phyloP scores from a whole-genome alignment of 225 moss, liverwort and hornwort species.

The Polytrichum commune region DNA sequence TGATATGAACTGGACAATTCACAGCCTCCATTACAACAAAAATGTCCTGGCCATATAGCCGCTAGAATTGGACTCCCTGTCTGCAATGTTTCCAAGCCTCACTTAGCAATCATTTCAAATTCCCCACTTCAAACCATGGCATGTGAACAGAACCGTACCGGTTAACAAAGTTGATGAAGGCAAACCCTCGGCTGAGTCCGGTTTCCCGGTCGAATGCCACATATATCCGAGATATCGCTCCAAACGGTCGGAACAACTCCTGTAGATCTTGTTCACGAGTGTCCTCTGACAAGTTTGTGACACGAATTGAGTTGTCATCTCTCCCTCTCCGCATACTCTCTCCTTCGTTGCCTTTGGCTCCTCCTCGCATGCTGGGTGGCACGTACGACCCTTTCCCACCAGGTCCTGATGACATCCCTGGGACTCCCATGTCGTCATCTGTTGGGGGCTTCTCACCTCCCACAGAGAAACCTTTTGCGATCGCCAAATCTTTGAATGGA shows the following conservation, averaged over 20 bases:
- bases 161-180: constrained; percentile 95
- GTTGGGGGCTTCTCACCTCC: constrained; percentile 51
- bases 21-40: too few relatives aligned
- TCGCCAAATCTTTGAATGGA: constrained; percentile 58
- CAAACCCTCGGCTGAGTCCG: constrained; percentile 87
- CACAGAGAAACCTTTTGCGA: constrained; percentile 32
- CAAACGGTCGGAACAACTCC: constrained; percentile 92
- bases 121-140: too few relatives aligned
- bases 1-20: too few relatives aligned
- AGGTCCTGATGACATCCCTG: constrained; percentile 33
- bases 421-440: constrained; percentile 61
- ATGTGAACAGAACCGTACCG: constrained; percentile 29
- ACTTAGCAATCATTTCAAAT: too few relatives aligned
- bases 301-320: constrained; percentile 91
- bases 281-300: constrained; percentile 87
- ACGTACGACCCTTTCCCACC: constrained; percentile 85
- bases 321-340: constrained; percentile 96
- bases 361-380: constrained; percentile 85
- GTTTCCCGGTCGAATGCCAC: constrained; percentile 96
- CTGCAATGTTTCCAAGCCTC: too few relatives aligned
- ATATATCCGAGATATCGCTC: constrained; percentile 85
- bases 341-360: constrained; percentile 56
- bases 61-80: too few relatives aligned
- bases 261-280: constrained; percentile 98
- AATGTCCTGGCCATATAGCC: too few relatives aligned